Percentiles rank a stretch among this genome's conserved stretches.
Conservation (phyloP, 2,329 filamentous ascomycete species). For the Fusarium lateritium region DNA sequence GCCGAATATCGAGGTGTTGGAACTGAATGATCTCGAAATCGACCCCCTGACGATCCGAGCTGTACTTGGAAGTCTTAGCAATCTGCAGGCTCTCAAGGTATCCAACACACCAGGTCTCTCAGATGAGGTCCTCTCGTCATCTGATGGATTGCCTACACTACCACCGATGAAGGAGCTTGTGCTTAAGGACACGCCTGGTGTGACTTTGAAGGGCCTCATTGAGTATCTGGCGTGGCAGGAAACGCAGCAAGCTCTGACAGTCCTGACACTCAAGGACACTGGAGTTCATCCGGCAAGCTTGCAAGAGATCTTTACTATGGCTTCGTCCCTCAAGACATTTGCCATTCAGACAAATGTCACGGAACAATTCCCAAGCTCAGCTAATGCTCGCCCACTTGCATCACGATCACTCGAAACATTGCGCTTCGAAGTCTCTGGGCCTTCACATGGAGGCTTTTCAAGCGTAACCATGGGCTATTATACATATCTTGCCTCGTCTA, state of each 20-base stretch:
- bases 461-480: conserved; percentile 78
- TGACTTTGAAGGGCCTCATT: conserved; percentile 80
- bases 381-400: conserved; percentile 70
- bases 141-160: conserved; percentile 77
- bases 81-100: conserved; percentile 82
- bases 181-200: conserved; percentile 77
- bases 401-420: conserved; percentile 80
- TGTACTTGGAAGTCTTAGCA: conserved; percentile 76
- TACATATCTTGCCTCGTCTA: conserved; percentile 85
- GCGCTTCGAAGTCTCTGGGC: conserved; percentile 85
- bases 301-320: conserved; percentile 72
- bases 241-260: conserved; percentile 72
- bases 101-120: conserved; percentile 78
- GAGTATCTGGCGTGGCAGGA: conserved; percentile 75
- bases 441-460: conserved; percentile 69
- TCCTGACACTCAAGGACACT: conserved; percentile 80
- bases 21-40: conserved; percentile 76
- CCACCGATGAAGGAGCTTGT: conserved; percentile 82
- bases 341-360: conserved; percentile 67
- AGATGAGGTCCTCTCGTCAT: conserved; percentile 81
- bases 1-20: conserved; percentile 80
- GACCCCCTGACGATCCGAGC: conserved; percentile 80
- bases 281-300: conserved; percentile 75
- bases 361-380: conserved; percentile 64
- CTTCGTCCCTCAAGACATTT: conserved; percentile 70